Evolutionary conservation across 176 grass and related monocot species (phyloP), one percentile per base, ranked within the genome.

Genomic region (Lolium perenne): DNA sequence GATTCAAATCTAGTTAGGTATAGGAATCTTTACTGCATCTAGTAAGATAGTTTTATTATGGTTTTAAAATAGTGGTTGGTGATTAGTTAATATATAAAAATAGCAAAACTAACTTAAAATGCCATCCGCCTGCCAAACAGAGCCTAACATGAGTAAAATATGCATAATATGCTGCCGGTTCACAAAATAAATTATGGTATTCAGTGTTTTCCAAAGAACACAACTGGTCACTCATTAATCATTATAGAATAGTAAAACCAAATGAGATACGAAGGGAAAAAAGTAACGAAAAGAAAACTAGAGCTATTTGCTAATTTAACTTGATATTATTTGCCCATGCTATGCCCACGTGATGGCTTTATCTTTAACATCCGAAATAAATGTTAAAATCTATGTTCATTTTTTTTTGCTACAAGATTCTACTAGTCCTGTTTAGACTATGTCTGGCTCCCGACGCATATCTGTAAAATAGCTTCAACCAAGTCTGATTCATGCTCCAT

Each of bases 101-200:
- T 50, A 50, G 70, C 25, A 75, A 75, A 32, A 76, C 45, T 35
- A 64, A 21, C 57, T 47, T 16, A 47, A 84, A 73, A 48, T 10
- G 3, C 15, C 69, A 60, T 54, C 23, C 74, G 81, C 25, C 71
- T 74, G 54, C 7, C 55, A 32, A 83, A 84, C 71, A 11, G 73
- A 61, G 40, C 10, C 41, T 83, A 68, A 57, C 15, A 25, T 77
- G 56, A 74, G 10, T 58, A 47, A 76, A 76, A 3, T 81, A 81
- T 38, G 3, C 1, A 79, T 35, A 72, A 38, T 79, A 64, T 47
- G 47, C 53, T 21, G 49, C 38, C 65, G 5, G 15, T 25, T 49
- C 46, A 6, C 13, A 63, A 77, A 70, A 90, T 77, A 60, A 45
- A 16, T 53, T 15, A 49, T 68, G 35, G 4, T 47, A 10, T 51